These are phyloP conservation scores for Trypanosoma mega DNA, from an alignment of 208 protist species.

Conservation along the genomic window DNA sequence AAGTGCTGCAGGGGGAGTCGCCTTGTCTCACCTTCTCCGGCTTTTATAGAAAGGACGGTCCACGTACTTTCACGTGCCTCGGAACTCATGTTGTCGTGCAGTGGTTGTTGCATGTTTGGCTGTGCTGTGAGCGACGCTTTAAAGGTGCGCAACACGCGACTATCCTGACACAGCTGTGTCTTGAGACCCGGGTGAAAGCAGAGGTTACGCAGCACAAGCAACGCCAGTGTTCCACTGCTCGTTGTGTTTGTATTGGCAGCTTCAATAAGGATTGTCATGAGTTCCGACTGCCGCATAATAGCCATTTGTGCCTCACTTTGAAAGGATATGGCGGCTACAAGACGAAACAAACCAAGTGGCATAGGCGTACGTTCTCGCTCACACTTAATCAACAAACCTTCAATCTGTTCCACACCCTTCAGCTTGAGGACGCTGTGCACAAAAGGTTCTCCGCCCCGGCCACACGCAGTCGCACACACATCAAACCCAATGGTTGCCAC, in stretches of 20 bases:
- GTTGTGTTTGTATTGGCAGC: slow-evolving; percentile 32
- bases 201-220: slow-evolving; percentile 72
- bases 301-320: slow-evolving; percentile 35
- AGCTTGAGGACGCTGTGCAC: slow-evolving; percentile 26
- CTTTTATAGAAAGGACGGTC: background rate
- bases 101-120: slow-evolving; percentile 22
- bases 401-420: slow-evolving; percentile 27
- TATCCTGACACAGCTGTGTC: slow-evolving; percentile 67
- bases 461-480: slow-evolving; percentile 24
- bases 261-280: slow-evolving; percentile 71
- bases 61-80: slow-evolving; percentile 1
- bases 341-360: slow-evolving; percentile 43
- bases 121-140: slow-evolving; percentile 57
- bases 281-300: slow-evolving; percentile 33
- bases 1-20: slow-evolving; percentile 5
- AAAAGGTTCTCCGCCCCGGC: slow-evolving; percentile 28
- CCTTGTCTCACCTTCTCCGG: background rate
- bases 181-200: slow-evolving; percentile 68
- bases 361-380: slow-evolving; percentile 23
- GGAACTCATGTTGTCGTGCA: slow-evolving; percentile 9
- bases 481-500: slow-evolving; percentile 23
- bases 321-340: slow-evolving; percentile 65
- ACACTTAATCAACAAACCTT: slow-evolving; percentile 23
- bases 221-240: slow-evolving; percentile 41
- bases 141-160: slow-evolving; percentile 64